A percentile compares a stretch with the other conserved stretches of the same genome.
These are phyloP conservation scores for Escallonia rubra DNA, from an alignment of 129 eudicot genomes.

Conservation along the genomic window DNA sequence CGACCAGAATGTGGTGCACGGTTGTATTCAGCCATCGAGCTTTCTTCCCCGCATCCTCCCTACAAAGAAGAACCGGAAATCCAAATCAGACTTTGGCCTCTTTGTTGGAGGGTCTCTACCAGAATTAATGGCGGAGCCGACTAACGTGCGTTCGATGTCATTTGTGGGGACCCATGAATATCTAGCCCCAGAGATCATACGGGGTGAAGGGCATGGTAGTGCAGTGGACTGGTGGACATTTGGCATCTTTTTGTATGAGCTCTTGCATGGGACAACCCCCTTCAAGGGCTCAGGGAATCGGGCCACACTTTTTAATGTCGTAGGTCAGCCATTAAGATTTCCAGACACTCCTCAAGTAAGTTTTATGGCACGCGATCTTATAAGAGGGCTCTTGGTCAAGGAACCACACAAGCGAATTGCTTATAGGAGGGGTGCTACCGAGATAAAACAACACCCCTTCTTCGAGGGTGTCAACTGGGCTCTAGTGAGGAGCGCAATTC, in stretches of 20 bases:
- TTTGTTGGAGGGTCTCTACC: slow-evolving; percentile 24
- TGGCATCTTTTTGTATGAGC: slow-evolving; percentile 68
- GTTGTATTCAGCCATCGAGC: slow-evolving; percentile 44
- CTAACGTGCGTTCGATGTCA: slow-evolving; percentile 74
- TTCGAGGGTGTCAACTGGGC: slow-evolving; percentile 84
- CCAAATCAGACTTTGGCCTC: slow-evolving; percentile 44
- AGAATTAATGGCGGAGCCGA: slow-evolving; percentile 79
- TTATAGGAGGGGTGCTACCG: slow-evolving; percentile 68
- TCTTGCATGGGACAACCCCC: slow-evolving; percentile 71
- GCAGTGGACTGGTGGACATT: slow-evolving; percentile 93
- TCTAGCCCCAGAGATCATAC: slow-evolving; percentile 73
- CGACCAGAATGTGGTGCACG: slow-evolving; percentile 9
- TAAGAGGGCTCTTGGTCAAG: slow-evolving; percentile 59
- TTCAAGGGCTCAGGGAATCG: slow-evolving; percentile 72
- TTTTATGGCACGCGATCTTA: slow-evolving; percentile 47
- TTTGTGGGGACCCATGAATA: slow-evolving; percentile 81
- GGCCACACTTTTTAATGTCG: slow-evolving; percentile 63
- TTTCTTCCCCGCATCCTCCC: slow-evolving; percentile 64
- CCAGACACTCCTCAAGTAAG: slow-evolving; percentile 63
- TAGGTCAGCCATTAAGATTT: slow-evolving; percentile 65
- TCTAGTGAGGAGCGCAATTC: slow-evolving; percentile 49
- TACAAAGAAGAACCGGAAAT: slow-evolving; percentile 57
- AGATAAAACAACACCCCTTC: slow-evolving; percentile 70
- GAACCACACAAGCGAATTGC: slow-evolving; percentile 77
- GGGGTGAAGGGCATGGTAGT: slow-evolving; percentile 87